Evolutionary conservation across 805 yeast species (phyloP).

Genomic region (Saturnispora saitoi): DNA sequence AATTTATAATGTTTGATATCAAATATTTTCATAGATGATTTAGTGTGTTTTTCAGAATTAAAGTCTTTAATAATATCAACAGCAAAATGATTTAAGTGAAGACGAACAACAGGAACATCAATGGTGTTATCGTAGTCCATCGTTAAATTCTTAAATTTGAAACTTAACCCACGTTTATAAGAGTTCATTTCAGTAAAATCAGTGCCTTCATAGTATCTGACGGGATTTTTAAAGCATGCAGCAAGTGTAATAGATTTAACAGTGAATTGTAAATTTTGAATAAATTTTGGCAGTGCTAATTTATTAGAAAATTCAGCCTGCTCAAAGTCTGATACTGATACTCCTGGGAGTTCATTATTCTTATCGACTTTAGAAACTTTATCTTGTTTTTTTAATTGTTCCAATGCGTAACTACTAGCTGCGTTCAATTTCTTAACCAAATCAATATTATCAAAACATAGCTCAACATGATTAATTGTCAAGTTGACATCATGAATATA

Average conservation of each 20-base stretch:
- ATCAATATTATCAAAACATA: slow-evolving; percentile 9
- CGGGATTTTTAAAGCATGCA: slow-evolving; percentile 25
- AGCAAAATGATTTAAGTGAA: slow-evolving; percentile 9
- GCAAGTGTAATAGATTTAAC: slow-evolving; percentile 16
- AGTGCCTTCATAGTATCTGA: slow-evolving; percentile 22
- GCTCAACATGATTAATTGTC: slow-evolving; percentile 9
- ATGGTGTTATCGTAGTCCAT: slow-evolving; percentile 10
- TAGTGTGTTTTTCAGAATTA: slow-evolving; percentile 10
- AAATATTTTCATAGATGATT: slow-evolving; percentile 12
- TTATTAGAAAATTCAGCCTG: not conserved
- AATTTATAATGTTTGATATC: slow-evolving; percentile 9
- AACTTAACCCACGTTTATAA: slow-evolving; percentile 22
- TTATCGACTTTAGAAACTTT: not conserved
- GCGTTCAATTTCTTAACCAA: slow-evolving; percentile 1
- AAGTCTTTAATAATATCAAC: slow-evolving; percentile 19
- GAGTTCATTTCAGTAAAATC: slow-evolving; percentile 25
- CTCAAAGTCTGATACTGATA: not conserved
- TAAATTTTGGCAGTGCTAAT: slow-evolving; percentile 10
- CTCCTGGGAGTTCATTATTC: not conserved
- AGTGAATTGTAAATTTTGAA: slow-evolving; percentile 9
- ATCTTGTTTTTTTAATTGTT: not conserved
- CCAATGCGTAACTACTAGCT: not conserved
- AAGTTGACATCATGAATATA: slow-evolving; percentile 7
- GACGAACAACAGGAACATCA: slow-evolving; percentile 10
- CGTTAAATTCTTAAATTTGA: slow-evolving; percentile 7